Base-by-base conservation (phyloP, 2,329 filamentous ascomycete species). In the Fusarium pseudocircinatum region DNA sequence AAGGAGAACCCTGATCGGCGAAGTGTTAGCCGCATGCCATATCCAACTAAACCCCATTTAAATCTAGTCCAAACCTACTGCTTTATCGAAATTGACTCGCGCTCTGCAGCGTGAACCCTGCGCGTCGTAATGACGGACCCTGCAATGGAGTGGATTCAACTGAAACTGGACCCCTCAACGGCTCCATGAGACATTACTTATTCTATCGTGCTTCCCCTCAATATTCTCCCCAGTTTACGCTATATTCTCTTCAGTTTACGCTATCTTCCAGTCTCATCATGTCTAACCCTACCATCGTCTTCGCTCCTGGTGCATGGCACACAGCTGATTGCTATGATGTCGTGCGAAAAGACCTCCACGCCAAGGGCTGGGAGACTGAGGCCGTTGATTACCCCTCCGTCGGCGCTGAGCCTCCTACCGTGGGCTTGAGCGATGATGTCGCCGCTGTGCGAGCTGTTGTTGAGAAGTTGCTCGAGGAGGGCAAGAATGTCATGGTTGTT, bases 381-480 rank as follows among this genome's bases (percentile, higher is more conserved):
- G 64, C 66, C 11, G 57, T 69, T 1, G 66, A 68, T 10, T 68
- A 63, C 26, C 66, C 66, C 15, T 68, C 63, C 4, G 66, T 69
- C 9, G 66, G 66, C 8, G 56, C 63, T 3, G 66, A 69, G 57
- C 66, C 66, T 20, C 66, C 66, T 22, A 32, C 43, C 20, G 46
- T 46, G 15, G 57, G 66, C 10, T 20, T 68, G 13, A 37, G 37
- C 15, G 56, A 69, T 1, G 63, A 68, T 18, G 43, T 44, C 11
- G 32, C 18, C 2, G 57, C 22, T 20, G 66, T 69, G 14, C 56
- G 63, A 13, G 12, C 39, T 7, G 43, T 20, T 13, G 14, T 69
- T 3, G 49, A 69, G 43, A 43, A n/a, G 5, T 7, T 69, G 14
- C 34, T 36, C 2, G 34, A 28, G 2, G 34, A 69, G 12, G 66